phyloP scores from a whole-genome alignment of 2,329 filamentous ascomycete genomes.

The Cladosporium sp. region DNA sequence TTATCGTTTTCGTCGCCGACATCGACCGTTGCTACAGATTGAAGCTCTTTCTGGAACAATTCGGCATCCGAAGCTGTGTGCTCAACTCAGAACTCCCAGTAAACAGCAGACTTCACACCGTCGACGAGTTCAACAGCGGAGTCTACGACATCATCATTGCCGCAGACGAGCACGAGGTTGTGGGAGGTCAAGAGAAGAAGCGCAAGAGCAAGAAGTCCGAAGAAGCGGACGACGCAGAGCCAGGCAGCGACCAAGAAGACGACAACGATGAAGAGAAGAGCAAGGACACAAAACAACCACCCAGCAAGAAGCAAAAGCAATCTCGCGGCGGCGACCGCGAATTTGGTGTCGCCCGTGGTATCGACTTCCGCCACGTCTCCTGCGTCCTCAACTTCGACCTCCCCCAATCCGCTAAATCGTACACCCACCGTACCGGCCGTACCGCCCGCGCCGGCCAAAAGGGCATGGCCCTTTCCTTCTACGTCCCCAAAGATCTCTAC shows the following conservation, averaged over 20 bases:
- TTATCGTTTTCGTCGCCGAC: conserved; percentile 80
- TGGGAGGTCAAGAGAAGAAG: conserved; percentile 63
- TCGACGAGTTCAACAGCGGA: conserved; percentile 95
- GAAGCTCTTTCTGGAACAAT: conserved; percentile 95
- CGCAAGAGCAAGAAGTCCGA: conserved; percentile 32
- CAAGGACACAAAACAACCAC: conserved; percentile 37
- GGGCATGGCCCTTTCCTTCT: conserved; percentile 95
- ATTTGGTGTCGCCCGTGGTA: conserved; percentile 92
- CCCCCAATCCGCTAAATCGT: conserved; percentile 82
- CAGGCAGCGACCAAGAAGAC: conserved; percentile 32
- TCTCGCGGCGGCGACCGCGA: conserved; percentile 74
- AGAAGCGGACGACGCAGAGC: conserved; percentile 35
- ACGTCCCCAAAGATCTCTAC: conserved; percentile 78
- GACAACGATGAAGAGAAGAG: conserved; percentile 37
- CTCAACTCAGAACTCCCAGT: conserved; percentile 93
- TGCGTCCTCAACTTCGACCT: conserved; percentile 98
- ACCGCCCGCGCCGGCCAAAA: conserved; percentile 89
- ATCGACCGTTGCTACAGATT: conserved; percentile 88
- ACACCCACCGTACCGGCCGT: conserved; percentile 94
- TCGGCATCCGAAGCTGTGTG: conserved; percentile 89
- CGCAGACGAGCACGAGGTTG: conserved; percentile 83
- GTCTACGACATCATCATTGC: conserved; percentile 98
- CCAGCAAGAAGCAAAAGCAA: conserved; percentile 51
- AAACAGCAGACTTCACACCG: conserved; percentile 89
- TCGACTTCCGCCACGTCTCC: conserved; percentile 94